These are phyloP conservation scores for Oryza coarctata DNA, from an alignment of 176 grass and related monocot genomes.

Conservation along the genomic window DNA sequence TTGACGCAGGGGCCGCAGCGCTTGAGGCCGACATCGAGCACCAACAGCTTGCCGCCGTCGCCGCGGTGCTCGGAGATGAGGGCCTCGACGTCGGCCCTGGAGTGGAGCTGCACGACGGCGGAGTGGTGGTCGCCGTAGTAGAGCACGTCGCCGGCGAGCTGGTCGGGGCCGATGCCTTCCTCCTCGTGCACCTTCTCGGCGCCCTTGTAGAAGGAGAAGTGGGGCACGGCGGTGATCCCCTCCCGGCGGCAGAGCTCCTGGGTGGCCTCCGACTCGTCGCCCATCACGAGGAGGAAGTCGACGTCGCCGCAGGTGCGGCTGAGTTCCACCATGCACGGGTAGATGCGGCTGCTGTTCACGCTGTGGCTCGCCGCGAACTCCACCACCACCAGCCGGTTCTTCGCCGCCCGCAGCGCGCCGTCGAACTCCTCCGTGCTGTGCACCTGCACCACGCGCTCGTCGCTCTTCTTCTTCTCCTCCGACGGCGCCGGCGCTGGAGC, in stretches of 20 bases:
- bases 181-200: constrained; percentile 88
- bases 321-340: constrained; percentile 81
- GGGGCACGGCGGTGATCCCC: constrained; percentile 64
- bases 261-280: constrained; percentile 87
- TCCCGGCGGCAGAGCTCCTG: constrained; percentile 61
- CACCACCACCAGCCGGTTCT: constrained; percentile 89
- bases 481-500: neutral
- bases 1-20: constrained; percentile 91
- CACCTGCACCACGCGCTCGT: constrained; percentile 61
- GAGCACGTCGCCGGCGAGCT: constrained; percentile 69
- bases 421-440: constrained; percentile 79
- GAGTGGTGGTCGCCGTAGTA: constrained; percentile 94
- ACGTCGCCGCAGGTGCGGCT: constrained; percentile 92
- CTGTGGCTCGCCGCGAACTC: constrained; percentile 88
- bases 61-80: constrained; percentile 62
- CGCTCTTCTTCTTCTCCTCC: constrained; percentile 21
- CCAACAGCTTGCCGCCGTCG: constrained; percentile 62
- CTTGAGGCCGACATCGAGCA: constrained; percentile 96
- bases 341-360: constrained; percentile 64
- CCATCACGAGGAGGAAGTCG: constrained; percentile 88
- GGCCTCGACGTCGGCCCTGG: constrained; percentile 57
- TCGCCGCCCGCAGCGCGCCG: constrained; percentile 51
- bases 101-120: constrained; percentile 77
- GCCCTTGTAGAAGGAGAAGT: constrained; percentile 94
- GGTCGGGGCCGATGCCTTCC: constrained; percentile 80